Evolutionary conservation across 768 basidiomycete species (phyloP), one percentile per base, ranked within the genome.

Genomic region (Mycena crocata): DNA sequence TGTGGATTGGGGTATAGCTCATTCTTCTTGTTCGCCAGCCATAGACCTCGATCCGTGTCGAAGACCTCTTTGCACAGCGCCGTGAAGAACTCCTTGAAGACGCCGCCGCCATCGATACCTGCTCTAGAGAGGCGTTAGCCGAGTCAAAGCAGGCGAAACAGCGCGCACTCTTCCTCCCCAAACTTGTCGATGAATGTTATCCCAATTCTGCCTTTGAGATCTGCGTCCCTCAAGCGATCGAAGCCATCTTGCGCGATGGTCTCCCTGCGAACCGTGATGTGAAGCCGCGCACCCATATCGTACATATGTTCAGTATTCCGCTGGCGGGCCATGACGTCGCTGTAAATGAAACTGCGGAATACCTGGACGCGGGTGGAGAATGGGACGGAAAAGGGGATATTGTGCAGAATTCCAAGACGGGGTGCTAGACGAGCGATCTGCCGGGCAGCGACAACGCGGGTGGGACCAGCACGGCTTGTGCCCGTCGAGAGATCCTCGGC

Each of bases 71-170:
- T 95, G 62, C 90, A 91, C 21, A 99, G 78, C 17, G 92, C 94
- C 2, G 96, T 99, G 73, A 99, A 87, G 71, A 99, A 98, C 77
- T 99, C 98, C 76, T 99, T 99, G 84, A 98, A 99, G 6, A 99
- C 90, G 0, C 98, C 98, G 3, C 98, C 96, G 2, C 97, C 96
- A 69, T 98, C 97, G 34, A 99, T 97, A 0, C 96, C 97, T 21
- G 91, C 90, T 76, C 93, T 93, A 42, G 65, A 31, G 14, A 14
- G 60, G 76, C 34, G 56, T 62, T 40, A 48, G 32, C 17, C 52
- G 44, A 32, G 57, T 13, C 2, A 45, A 50, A 49, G 8, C n/a
- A n/a, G 31, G 54, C 30, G 51, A 62, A 57, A 61, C 12, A 37
- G 32, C 14, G 82, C 91, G 77, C 73, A 96, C 94, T 97, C 94